Conservation (phyloP, 768 basidiomycete genomes). For the Boletus insuetus region DNA sequence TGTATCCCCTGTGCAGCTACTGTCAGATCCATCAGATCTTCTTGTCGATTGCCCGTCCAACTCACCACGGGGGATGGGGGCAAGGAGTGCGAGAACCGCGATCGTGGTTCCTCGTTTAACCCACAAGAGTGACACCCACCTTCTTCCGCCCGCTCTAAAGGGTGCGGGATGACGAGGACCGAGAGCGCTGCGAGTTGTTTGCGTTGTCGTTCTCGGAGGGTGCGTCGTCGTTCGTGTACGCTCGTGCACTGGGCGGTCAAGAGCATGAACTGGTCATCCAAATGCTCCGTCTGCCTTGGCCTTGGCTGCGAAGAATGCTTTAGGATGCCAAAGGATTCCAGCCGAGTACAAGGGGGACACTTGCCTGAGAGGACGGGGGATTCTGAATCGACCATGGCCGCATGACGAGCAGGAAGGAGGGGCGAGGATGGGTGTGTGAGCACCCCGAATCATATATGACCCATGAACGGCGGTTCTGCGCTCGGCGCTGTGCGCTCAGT, state of each 20-base stretch:
- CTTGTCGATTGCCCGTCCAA: background rate
- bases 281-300: background rate
- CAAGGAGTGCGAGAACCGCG: slow-evolving; percentile 21
- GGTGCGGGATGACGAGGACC: slow-evolving; percentile 5
- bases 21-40: too few relatives aligned
- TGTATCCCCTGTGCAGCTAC: background rate
- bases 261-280: slow-evolving; percentile 12
- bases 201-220: slow-evolving; percentile 11
- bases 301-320: background rate
- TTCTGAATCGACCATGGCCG: background rate
- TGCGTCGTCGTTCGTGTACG: slow-evolving; percentile 18
- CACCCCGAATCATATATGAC: background rate
- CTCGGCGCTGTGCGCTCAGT: background rate
- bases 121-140: background rate
- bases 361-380: slow-evolving; percentile 3
- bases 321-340: background rate
- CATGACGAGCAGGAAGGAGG: slow-evolving; percentile 2
- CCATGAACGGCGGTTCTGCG: background rate
- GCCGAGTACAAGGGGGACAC: background rate
- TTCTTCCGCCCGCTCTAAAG: background rate
- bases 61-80: slow-evolving; percentile 18
- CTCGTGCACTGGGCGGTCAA: slow-evolving; percentile 17
- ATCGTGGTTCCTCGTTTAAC: slow-evolving; percentile 19
- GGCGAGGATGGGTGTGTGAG: background rate
- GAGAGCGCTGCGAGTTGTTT: background rate